Percentiles rank a stretch among this genome's conserved stretches.
Evolutionary conservation across 2,329 filamentous ascomycete genomes (phyloP).

Genomic region (Microsporum canis): DNA sequence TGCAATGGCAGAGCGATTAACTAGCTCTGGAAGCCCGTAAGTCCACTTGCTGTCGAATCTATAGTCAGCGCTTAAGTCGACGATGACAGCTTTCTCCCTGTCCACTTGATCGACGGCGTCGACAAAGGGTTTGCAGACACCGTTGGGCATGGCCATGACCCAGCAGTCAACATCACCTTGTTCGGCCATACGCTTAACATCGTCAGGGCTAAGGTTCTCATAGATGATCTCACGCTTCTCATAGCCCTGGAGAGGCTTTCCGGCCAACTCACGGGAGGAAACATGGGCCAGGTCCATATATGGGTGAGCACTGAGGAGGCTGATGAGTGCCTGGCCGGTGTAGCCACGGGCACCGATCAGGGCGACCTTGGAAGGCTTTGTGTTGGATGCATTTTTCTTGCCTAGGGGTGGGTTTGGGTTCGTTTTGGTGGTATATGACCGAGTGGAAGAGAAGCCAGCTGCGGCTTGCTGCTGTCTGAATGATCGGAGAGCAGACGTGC

Average conservation of each 20-base stretch:
- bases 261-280: constrained; percentile 82
- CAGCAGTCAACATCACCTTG: constrained; percentile 83
- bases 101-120: constrained; percentile 69
- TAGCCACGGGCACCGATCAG: constrained; percentile 89
- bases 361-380: constrained; percentile 64
- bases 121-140: constrained; percentile 86
- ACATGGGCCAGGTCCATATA: constrained; percentile 84
- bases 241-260: constrained; percentile 80
- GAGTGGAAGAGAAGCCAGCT: constrained; percentile 21
- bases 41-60: constrained; percentile 78
- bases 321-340: constrained; percentile 82
- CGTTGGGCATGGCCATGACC: constrained; percentile 95
- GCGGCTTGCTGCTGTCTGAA: constrained; percentile 16
- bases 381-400: constrained; percentile 76
- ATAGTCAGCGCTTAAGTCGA: constrained; percentile 95
- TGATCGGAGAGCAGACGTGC: constrained; percentile 29
- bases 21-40: constrained; percentile 80
- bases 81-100: constrained; percentile 60
- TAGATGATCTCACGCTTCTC: constrained; percentile 85
- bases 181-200: constrained; percentile 73
- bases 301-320: constrained; percentile 75
- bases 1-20: constrained; percentile 63
- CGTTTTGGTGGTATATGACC: constrained; percentile 32
- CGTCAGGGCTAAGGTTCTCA: constrained; percentile 77
- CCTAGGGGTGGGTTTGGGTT: constrained; percentile 77